Base-by-base conservation (phyloP, 1,139 yeast species). In the Pichia sp. region DNA sequence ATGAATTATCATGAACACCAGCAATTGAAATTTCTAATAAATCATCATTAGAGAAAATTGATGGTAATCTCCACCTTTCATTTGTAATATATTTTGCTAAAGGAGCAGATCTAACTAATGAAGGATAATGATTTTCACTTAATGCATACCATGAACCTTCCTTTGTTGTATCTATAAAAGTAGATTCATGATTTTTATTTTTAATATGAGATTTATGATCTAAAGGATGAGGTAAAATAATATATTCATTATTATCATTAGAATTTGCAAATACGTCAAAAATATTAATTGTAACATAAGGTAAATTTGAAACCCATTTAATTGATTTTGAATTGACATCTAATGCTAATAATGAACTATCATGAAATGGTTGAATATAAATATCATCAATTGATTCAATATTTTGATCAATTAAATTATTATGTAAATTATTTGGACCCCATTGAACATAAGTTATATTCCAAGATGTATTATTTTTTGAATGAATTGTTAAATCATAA, bases 341-440 rank as follows among this genome's bases (percentile, higher is more conserved):
- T 33, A 86, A 75, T 0, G 94, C 92, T 55, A 75, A 70, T 46
- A 78, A 67, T 5, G 87, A 79, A 58, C 76, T 80, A 60, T 87
- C 95, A 61, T 85, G 87, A 60, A 87, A 79, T 1, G 97, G 96
- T 1, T 94, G 83, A 55, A 92, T 81, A 58, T 86, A 86, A 4
- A 87, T 68, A 40, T 83, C 81, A 64, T 90, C 97, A 27, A 75
- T 55, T 4, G 87, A 77, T 42, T 74, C 71, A 40, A 65, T 66
- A 56, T 83, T 73, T 52, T 73, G 72, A 29, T 56, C 54, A 1
- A 67, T 79, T 51, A 90, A 71, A 61, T 85, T 92, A 39, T 74
- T 72, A 63, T 92, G 96, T 51, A 90, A 72, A 56, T 88, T 83
- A 66, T 90, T 90, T 31, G 96, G 96, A 7, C 95, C 95, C 97